Percentiles rank a stretch among this genome's conserved stretches.
Conservation (phyloP, 2,329 filamentous ascomycete genomes). For the Fusarium robinianum region DNA sequence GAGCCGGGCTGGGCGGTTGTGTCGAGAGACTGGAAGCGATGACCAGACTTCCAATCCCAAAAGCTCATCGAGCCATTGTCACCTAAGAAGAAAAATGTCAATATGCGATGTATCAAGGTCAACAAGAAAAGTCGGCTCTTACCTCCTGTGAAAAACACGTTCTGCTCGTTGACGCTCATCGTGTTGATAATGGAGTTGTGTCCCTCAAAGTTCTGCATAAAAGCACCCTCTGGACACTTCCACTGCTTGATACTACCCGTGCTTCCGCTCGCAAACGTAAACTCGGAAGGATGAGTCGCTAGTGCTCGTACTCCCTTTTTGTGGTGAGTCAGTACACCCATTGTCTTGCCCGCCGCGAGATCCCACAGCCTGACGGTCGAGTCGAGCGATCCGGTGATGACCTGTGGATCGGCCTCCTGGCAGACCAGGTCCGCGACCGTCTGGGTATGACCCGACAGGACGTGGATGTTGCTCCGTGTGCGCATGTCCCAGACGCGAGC, state of each 20-base stretch:
- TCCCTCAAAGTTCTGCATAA: constrained; percentile 99
- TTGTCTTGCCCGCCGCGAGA: constrained; percentile 91
- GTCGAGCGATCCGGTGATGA: constrained; percentile 92
- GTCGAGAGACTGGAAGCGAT: constrained; percentile 87
- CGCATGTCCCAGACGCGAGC: constrained; percentile 99
- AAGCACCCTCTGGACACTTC: constrained; percentile 97
- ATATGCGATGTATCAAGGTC: no score
- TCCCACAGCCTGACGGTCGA: constrained; percentile 93
- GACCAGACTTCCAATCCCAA: constrained; percentile 98
- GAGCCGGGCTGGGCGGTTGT: constrained; percentile 93
- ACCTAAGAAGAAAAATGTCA: constrained; percentile 42
- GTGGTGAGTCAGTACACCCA: constrained; percentile 95
- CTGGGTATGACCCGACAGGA: constrained; percentile 85
- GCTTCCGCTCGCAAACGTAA: constrained; percentile 92
- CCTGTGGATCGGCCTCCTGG: constrained; percentile 94
- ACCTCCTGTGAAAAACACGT: constrained; percentile 90
- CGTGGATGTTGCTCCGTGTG: constrained; percentile 92
- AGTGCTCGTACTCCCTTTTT: constrained; percentile 94
- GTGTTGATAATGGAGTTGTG: constrained; percentile 98
- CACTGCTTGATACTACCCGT: constrained; percentile 97
- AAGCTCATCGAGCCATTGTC: constrained; percentile 97
- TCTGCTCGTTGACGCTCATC: constrained; percentile 88
- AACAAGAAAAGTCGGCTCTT: constrained; percentile 14
- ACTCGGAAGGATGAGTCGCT: constrained; percentile 85
- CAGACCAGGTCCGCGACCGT: constrained; percentile 90